phyloP scores from a whole-genome alignment of 148 eudicot genomes.

The Salicornia ramosissima region DNA sequence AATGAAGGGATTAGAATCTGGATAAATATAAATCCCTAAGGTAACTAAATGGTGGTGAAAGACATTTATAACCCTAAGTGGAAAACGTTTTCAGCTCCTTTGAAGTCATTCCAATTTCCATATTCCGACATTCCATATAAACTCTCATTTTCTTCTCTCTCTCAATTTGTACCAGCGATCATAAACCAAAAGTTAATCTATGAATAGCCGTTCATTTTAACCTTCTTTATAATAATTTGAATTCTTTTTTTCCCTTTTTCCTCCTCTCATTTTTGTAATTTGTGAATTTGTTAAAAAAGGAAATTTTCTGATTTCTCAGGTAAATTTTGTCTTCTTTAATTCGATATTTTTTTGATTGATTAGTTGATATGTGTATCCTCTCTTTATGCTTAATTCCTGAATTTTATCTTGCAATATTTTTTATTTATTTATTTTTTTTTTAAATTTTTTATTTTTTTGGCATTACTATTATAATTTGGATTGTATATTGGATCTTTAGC shows the following conservation, averaged over 20 bases:
- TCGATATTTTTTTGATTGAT: neutral
- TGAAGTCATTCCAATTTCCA: conserved; percentile 5
- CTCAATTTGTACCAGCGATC: conserved; percentile 9
- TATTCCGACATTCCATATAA: neutral
- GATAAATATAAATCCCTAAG: too few relatives aligned
- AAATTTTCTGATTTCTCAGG: conserved; percentile 20
- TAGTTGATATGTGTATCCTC: neutral
- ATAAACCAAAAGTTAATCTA: neutral
- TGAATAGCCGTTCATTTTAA: conserved; percentile 12
- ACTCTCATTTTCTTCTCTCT: neutral
- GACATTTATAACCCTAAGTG: conserved; percentile 1
- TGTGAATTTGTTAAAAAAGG: neutral
- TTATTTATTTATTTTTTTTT: too few relatives aligned
- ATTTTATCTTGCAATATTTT: too few relatives aligned
- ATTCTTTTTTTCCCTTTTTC: neutral
- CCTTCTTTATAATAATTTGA: neutral
- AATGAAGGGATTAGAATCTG: too few relatives aligned
- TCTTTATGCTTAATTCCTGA: too few relatives aligned
- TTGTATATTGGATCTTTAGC: neutral
- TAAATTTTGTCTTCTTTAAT: conserved; percentile 11
- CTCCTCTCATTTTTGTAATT: neutral
- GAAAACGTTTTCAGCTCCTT: neutral
- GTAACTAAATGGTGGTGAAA: conserved; percentile 8
- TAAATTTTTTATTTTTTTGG: conserved; percentile 5
- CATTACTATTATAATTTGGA: neutral